A percentile compares a stretch with the other conserved stretches of the same genome.
phyloP scores from a whole-genome alignment of 805 yeast genomes.

The Saccharomycopsis synnaedendra region DNA sequence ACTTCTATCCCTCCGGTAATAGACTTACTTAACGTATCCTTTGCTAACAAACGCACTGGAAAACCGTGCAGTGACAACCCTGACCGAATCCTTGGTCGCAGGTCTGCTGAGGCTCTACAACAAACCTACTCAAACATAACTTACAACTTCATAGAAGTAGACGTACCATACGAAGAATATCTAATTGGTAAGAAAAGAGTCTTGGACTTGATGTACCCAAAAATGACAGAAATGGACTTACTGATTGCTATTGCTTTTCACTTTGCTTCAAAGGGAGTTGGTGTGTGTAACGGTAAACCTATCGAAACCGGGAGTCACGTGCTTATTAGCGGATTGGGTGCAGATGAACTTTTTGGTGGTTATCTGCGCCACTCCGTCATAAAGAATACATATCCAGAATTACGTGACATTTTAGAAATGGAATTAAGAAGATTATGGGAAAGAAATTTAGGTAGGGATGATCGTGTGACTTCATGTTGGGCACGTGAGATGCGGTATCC shows the following conservation, averaged over 20 bases:
- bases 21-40: slow-evolving; percentile 86
- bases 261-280: slow-evolving; percentile 66
- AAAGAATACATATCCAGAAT: too few relatives aligned
- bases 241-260: slow-evolving; percentile 93
- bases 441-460: slow-evolving; percentile 85
- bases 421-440: slow-evolving; percentile 54
- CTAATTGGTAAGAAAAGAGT: slow-evolving; percentile 39
- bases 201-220: slow-evolving; percentile 63
- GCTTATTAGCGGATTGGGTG: slow-evolving; percentile 86
- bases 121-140: slow-evolving; percentile 28
- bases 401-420: slow-evolving; percentile 26
- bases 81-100: slow-evolving; percentile 66
- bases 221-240: slow-evolving; percentile 86
- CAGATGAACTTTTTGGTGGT: slow-evolving; percentile 95
- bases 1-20: slow-evolving; percentile 24
- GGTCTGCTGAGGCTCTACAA: slow-evolving; percentile 45
- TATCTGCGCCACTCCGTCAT: slow-evolving; percentile 64
- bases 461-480: slow-evolving; percentile 74
- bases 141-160: slow-evolving; percentile 50
- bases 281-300: slow-evolving; percentile 20
- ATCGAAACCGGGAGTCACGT: slow-evolving; percentile 38
- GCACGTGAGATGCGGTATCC: slow-evolving; percentile 90
- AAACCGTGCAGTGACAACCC: slow-evolving; percentile 59
- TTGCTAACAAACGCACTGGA: slow-evolving; percentile 76
- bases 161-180: slow-evolving; percentile 65